Percentiles rank a stretch among this genome's conserved stretches.
phyloP scores from a whole-genome alignment of 179 eudicot species.

The Camellia oleifera region DNA sequence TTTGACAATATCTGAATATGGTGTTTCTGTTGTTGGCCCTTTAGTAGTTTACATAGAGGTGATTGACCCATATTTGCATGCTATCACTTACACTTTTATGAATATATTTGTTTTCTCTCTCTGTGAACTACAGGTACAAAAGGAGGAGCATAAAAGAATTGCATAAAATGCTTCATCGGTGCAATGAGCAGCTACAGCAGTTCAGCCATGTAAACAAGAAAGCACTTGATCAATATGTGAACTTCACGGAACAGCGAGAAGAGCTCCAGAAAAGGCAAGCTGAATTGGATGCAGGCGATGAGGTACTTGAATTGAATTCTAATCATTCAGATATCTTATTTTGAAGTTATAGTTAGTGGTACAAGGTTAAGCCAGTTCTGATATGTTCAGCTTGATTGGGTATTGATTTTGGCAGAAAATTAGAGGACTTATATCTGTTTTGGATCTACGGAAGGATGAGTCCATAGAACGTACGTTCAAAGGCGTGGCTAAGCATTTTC shows the following conservation, averaged over 20 bases:
- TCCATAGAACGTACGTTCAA: conserved; percentile 97
- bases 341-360: not conserved
- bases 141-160: conserved; percentile 74
- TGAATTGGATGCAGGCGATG: conserved; percentile 98
- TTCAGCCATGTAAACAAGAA: conserved; percentile 99
- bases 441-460: conserved; percentile 95
- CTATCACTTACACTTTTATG: not conserved
- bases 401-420: conserved; percentile 68
- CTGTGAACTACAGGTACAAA: conserved; percentile 48
- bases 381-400: conserved; percentile 7
- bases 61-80: not conserved
- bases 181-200: conserved; percentile 89
- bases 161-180: conserved; percentile 84
- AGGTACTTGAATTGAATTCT: conserved; percentile 42
- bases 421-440: conserved; percentile 71
- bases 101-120: conserved; percentile 5
- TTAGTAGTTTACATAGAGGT: not conserved
- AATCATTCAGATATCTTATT: not conserved
- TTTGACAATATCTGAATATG: not conserved
- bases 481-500: conserved; percentile 97
- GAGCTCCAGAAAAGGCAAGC: conserved; percentile 95
- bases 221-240: conserved; percentile 95
- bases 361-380: not conserved
- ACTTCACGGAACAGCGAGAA: conserved; percentile 96
- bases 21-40: not conserved